Evolutionary conservation across 1,139 yeast genomes (phyloP).

Genomic region (Geotrichum klebahnii): DNA sequence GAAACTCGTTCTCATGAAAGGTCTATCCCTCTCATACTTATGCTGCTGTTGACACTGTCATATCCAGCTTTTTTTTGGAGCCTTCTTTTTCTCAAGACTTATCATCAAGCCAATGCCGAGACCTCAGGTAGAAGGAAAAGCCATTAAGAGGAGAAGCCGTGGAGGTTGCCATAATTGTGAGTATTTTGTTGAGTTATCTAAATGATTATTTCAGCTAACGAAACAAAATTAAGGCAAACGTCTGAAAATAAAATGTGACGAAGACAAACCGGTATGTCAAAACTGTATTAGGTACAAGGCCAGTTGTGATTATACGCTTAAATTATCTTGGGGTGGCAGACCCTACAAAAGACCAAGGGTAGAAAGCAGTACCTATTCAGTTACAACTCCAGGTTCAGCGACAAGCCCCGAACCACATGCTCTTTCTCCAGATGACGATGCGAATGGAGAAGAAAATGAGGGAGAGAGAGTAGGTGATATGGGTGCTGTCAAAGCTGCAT

Average conservation of each 20-base stretch:
- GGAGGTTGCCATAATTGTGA: slow-evolving; percentile 37
- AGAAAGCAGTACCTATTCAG: slow-evolving; percentile 11
- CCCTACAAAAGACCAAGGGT: slow-evolving; percentile 48
- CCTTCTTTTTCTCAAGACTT: no score
- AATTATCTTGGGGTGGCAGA: slow-evolving; percentile 74
- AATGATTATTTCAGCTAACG: not conserved
- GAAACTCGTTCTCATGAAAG: no score
- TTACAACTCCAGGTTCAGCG: not conserved
- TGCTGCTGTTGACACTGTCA: no score
- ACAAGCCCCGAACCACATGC: not conserved
- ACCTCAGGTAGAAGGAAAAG: slow-evolving; percentile 25
- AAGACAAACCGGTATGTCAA: slow-evolving; percentile 60
- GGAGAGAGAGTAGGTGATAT: not conserved
- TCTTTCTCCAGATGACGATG: not conserved
- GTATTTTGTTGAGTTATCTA: slow-evolving; percentile 16
- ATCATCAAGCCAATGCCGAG: slow-evolving; percentile 20
- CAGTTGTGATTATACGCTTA: slow-evolving; percentile 62
- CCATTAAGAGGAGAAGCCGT: slow-evolving; percentile 32
- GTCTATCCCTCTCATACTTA: no score
- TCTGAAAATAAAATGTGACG: slow-evolving; percentile 51
- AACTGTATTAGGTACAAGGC: slow-evolving; percentile 51
- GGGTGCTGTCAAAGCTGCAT: slow-evolving; percentile 7
- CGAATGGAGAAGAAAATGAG: not conserved
- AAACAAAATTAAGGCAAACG: slow-evolving; percentile 26
- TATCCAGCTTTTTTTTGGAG: no score